A percentile compares a stretch with the other conserved stretches of the same genome.
These are phyloP conservation scores for Verticillium klebahnii DNA, from an alignment of 2,329 filamentous ascomycete genomes.

Conservation along the genomic window DNA sequence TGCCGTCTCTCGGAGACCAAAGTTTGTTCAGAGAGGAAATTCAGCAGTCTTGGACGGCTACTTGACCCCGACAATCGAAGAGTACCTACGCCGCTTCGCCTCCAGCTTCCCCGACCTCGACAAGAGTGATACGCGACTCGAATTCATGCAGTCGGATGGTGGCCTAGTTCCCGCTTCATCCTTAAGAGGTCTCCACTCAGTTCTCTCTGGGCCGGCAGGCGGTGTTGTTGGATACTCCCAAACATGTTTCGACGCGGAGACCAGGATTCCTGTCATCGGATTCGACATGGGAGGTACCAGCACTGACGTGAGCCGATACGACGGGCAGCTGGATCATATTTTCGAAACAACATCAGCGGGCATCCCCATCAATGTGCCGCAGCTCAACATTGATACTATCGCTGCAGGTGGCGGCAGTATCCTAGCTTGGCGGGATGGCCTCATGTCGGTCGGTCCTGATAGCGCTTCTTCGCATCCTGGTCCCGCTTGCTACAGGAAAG, in stretches of 20 bases:
- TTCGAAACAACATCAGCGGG: slow-evolving; percentile 77
- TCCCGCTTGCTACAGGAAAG: slow-evolving; percentile 68
- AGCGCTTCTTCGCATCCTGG: slow-evolving; percentile 67
- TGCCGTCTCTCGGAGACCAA: slow-evolving; percentile 71
- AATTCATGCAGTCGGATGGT: slow-evolving; percentile 66
- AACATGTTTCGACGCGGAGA: slow-evolving; percentile 66
- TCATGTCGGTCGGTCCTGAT: slow-evolving; percentile 70
- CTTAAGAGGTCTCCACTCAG: slow-evolving; percentile 65
- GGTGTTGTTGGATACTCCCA: slow-evolving; percentile 73
- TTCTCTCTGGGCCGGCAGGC: slow-evolving; percentile 73
- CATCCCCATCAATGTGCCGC: slow-evolving; percentile 47
- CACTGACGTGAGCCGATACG: slow-evolving; percentile 53
- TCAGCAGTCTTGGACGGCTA: slow-evolving; percentile 78
- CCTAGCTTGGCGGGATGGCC: slow-evolving; percentile 65
- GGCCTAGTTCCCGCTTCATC: slow-evolving; percentile 49
- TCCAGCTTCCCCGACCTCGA: slow-evolving; percentile 50
- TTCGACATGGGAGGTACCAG: slow-evolving; percentile 70
- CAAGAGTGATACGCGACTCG: slow-evolving; percentile 46
- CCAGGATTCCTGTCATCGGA: slow-evolving; percentile 66
- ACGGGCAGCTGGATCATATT: slow-evolving; percentile 25
- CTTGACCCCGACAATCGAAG: slow-evolving; percentile 66
- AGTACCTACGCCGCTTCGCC: slow-evolving; percentile 53
- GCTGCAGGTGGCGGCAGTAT: slow-evolving; percentile 67
- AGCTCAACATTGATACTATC: slow-evolving; percentile 66
- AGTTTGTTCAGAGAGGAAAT: slow-evolving; percentile 69